Evolutionary conservation across 345 rosid species (phyloP), one percentile per base, ranked within the genome.

Genomic region (Raphanus raphanistrum): DNA sequence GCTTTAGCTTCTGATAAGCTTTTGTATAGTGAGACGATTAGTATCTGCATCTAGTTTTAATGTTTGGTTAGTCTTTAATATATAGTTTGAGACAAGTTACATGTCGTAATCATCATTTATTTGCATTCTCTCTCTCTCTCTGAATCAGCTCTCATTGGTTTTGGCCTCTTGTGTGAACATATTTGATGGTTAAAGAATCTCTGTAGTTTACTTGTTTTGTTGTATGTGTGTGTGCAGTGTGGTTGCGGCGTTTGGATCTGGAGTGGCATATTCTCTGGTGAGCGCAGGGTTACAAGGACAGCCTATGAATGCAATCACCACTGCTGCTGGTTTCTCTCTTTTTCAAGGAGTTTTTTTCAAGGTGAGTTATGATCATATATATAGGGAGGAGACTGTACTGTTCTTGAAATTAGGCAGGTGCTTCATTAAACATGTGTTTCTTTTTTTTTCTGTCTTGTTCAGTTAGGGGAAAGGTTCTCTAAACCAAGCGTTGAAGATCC

Each of bases 191-290:
- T 26, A 27, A n/a, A 54, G 52, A 35, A 8, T 70, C 38, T 12
- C 5, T 3, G 27, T 58, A 54, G 68, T 48, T 77, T 28, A 15
- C 32, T 32, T 52, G 33, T 33, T 21, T 41, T 29, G 21, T 52
- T 16, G 33, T 9, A 55, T 43, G n/a, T 25, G 52, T 21, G 21
- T 21, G 58, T 77, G 89, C 90, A 94, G 99, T 82, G 90, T 95
- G 94, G 96, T 66, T 9, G 98, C 98, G 38, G 97, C 97, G 68
- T 95, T 95, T 72, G 96, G 99, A 82, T 95, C 97, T 33, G 99
- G 98, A 59, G 90, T 85, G n/a, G 74, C 87, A 54, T 95, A 86
- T 84, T 87, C 97, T 29, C 77, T 95, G 64, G 98, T 95, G 80
- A 92, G 98, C 50, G 43, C 86, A 79, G 98, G 97, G 8, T 91